Base-by-base conservation (phyloP, 163 green algal species). In the Scenedesmus sp. region DNA sequence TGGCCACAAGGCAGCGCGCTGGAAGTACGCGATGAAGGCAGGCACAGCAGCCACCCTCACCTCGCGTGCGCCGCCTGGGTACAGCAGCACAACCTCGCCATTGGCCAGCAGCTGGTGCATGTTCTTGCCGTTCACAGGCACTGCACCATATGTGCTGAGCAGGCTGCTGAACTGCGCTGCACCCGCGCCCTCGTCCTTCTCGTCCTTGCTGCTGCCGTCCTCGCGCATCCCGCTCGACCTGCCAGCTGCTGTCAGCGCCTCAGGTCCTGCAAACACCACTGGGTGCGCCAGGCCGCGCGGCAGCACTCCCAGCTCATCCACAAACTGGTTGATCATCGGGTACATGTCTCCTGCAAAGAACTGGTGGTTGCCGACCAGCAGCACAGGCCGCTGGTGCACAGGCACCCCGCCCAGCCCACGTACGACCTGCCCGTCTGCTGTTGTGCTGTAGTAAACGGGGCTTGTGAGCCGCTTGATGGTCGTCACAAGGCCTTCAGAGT, bases 281-380 rank as follows among this genome's bases (percentile, higher is more conserved):
- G 97, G 97, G 93, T 99, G 97, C 1, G 97, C 96, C 65, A 99
- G 95, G 59, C 97, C 97, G 40, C 97, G 95, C 33, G 97, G 89
- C 81, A 99, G 90, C 35, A 97, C 93, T 22, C 92, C 88, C 65
- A 91, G 93, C 87, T 98, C 92, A 49, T 90, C 43, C 20, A 99
- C 40, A 43, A 99, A 95, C 80, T 96, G 76, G 12, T 96, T 92
- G 6, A 98, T 94, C 87, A 99, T 92, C 20, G 97, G 86, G 7
- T 94, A 94, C 72, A 98, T 96, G 94, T 99, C 97, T 20, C 96
- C 89, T 3, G 85, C 85, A 90, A 90, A 90, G 16, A 90, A 53
- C 90, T 98, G 96, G 94, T 99, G 98, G 94, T 99, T 99, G 86
- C 97, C 96, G 40, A 98, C 94, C 81, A 98, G 94, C 87, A 98